Conservation (phyloP, 495 filamentous ascomycete genomes). For the Aspergillus indologenus region DNA sequence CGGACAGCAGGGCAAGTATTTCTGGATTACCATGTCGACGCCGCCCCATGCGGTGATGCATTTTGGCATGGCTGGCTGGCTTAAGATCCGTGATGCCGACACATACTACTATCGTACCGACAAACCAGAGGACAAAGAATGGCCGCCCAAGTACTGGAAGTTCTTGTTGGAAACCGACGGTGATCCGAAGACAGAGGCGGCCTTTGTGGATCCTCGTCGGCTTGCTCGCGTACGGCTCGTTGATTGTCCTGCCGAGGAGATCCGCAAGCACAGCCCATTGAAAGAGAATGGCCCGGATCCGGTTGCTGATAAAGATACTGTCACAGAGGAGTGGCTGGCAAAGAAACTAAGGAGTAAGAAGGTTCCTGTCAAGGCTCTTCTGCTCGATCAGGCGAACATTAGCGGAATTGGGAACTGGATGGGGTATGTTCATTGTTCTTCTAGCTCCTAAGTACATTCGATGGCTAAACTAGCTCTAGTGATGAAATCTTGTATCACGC, state of each 20-base stretch:
- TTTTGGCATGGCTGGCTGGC: conserved; percentile 87
- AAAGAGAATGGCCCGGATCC: conserved; percentile 93
- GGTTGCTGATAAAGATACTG: conserved; percentile 70
- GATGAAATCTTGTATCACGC: conserved; percentile 91
- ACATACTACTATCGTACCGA: conserved; percentile 73
- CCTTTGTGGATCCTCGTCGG: conserved; percentile 78
- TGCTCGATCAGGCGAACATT: conserved; percentile 86
- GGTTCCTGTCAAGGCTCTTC: conserved; percentile 79
- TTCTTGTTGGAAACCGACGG: conserved; percentile 68
- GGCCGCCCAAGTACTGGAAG: conserved; percentile 92
- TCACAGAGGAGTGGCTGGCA: conserved; percentile 69
- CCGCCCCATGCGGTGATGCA: conserved; percentile 90
- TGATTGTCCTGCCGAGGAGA: conserved; percentile 69
- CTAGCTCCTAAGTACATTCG: neutral
- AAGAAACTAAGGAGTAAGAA: conserved; percentile 68
- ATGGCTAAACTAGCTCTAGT: conserved; percentile 31
- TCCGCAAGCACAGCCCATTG: conserved; percentile 73
- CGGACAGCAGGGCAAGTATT: conserved; percentile 91
- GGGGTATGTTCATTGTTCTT: conserved; percentile 49
- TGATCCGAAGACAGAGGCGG: conserved; percentile 62
- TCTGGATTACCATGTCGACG: conserved; percentile 74
- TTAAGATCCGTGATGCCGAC: conserved; percentile 74
- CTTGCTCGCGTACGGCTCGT: conserved; percentile 77
- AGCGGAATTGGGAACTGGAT: conserved; percentile 98
- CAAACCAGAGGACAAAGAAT: conserved; percentile 58